Conservation (phyloP, 139 green algal species). For the Yamagishiella unicocca region DNA sequence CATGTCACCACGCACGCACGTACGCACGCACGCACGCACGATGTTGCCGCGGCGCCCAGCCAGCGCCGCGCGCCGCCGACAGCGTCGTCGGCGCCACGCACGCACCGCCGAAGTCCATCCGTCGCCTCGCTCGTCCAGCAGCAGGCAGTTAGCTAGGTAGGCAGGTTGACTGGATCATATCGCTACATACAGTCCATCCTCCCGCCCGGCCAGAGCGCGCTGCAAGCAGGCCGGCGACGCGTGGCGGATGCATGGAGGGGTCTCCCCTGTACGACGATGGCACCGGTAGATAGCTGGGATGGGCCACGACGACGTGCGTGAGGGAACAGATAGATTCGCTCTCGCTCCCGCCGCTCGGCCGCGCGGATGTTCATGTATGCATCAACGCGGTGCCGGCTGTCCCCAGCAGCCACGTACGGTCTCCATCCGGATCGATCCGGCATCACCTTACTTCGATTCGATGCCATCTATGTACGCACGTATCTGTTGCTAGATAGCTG, state of each 20-base stretch:
- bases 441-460: no score
- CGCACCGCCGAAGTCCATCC: no score
- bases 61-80: not conserved
- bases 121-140: not conserved
- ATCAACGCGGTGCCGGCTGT: no score
- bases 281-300: not conserved
- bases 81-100: not conserved
- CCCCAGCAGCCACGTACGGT: no score
- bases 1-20: slow-evolving; percentile 15
- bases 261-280: not conserved
- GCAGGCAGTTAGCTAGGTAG: no score
- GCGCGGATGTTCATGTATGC: no score
- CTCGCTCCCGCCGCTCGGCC: no score
- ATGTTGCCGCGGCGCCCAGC: not conserved
- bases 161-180: not conserved
- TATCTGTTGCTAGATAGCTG: no score
- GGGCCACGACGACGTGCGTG: not conserved
- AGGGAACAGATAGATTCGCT: no score
- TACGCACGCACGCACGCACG: slow-evolving; percentile 1
- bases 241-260: not conserved
- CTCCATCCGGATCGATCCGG: no score
- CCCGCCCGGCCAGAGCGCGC: not conserved
- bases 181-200: not conserved
- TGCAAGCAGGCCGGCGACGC: no score
- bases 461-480: no score